Conservation (phyloP, 148 eudicot species). For the Cornus controversa region DNA sequence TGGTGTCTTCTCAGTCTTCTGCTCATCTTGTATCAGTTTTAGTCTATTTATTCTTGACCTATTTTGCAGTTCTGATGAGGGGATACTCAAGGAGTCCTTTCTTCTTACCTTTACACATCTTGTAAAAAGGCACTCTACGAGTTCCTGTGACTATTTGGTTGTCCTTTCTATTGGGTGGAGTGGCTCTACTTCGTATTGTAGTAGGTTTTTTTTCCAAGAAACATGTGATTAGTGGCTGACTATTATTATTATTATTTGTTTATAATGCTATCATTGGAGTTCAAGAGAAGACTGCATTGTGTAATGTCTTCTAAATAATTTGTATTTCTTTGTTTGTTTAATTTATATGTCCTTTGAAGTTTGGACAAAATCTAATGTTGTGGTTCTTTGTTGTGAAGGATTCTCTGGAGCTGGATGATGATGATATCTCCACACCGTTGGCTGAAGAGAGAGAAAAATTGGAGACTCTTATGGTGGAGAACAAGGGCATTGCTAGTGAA, state of each 20-base stretch:
- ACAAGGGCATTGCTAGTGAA: slow-evolving; percentile 25
- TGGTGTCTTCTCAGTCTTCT: not conserved
- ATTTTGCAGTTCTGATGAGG: not conserved
- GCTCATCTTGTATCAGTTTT: not conserved
- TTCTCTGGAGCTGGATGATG: slow-evolving; percentile 59
- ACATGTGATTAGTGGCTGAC: not conserved
- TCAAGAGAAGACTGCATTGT: not conserved
- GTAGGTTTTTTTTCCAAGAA: not conserved
- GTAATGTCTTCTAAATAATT: not conserved
- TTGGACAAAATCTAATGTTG: not conserved
- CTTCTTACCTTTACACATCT: not conserved
- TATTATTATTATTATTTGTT: too few relatives aligned
- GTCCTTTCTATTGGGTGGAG: not conserved
- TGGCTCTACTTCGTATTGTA: not conserved
- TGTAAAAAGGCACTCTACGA: not conserved
- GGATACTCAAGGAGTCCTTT: not conserved
- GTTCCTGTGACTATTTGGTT: not conserved
- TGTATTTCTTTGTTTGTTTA: not conserved
- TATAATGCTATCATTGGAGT: not conserved
- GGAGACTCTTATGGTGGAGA: slow-evolving; percentile 23
- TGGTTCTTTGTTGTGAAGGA: slow-evolving; percentile 35
- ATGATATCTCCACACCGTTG: slow-evolving; percentile 24
- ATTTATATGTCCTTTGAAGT: not conserved
- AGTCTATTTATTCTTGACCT: not conserved
- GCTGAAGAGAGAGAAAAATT: slow-evolving; percentile 24